A percentile compares a stretch with the other conserved stretches of the same genome.
These are phyloP conservation scores for Daucus carota DNA, from an alignment of 129 eudicot species.

Conservation along the genomic window DH1_v3.0 NC_030383.2:4572501-4573000, in stretches of 20 bases:
- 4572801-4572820: too few species aligned
- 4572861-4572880: too few species aligned
- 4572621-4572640: not conserved
- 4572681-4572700: not conserved
- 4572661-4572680: not conserved
- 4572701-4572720: not conserved
- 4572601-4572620: not conserved
- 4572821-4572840: too few species aligned
- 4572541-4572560: not conserved
- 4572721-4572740: not conserved
- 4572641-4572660: not conserved
- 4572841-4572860: too few species aligned
- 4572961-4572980: too few species aligned
- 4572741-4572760: not conserved
- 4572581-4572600: not conserved
- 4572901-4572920: too few species aligned
- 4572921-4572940: too few species aligned
- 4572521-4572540: not conserved
- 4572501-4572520: not conserved
- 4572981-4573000: too few species aligned
- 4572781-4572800: too few species aligned
- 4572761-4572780: too few species aligned
- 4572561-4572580: not conserved
- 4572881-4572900: too few species aligned
- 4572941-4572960: too few species aligned